Base-by-base conservation (phyloP, 2,329 filamentous ascomycete genomes). In the Ophiostoma ulmi region DNA sequence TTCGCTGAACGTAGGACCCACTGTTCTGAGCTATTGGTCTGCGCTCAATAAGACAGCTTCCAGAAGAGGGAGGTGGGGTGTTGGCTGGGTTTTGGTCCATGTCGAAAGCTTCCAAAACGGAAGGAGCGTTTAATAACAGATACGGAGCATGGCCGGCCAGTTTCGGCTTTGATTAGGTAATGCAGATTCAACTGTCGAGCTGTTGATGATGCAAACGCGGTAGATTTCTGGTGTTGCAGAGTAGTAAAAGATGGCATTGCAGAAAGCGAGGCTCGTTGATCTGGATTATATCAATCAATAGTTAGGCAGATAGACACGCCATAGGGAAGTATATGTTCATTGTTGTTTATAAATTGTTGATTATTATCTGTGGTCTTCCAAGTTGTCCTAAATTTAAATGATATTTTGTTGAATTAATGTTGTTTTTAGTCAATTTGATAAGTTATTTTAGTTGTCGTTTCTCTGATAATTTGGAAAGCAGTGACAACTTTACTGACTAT, bases 31-130 rank as follows among this genome's bases (percentile, higher is more conserved):
- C 58, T 64, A 38, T 38, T 38, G 63, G 63, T 39, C 63, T 66
- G 7, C 22, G n/a, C 20, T 67, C 14, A 2, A 17, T 22, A 26
- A 48, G 35, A n/a, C 41, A 36, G 22, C 68, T 63, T 69, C 68
- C 68, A 44, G 68, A 70, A 70, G 22, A 63, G 55, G 65, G 66
- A 68, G 66, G 66, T 68, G 70, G 65, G 70, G 70, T 39, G 36
- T 22, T 20, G 20, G 38, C 11, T n/a, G 52, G 52, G 52, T 3
- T 55, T 26, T 26, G 22, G n/a, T 26, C 17, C 52, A 4, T 26
- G 11, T 26, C 26, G 52, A 13, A 26, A 58, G 52, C 22, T 58
- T 58, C 52, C 52, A 58, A 58, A 58, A 14, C 22, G 22, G 35
- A 66, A 41, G 64, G 64, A 66, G 64, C 35, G n/a, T 22, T 58